These are phyloP conservation scores for Acrodontium crateriforme DNA, from an alignment of 2,329 filamentous ascomycete genomes.

Conservation along the genomic window DNA sequence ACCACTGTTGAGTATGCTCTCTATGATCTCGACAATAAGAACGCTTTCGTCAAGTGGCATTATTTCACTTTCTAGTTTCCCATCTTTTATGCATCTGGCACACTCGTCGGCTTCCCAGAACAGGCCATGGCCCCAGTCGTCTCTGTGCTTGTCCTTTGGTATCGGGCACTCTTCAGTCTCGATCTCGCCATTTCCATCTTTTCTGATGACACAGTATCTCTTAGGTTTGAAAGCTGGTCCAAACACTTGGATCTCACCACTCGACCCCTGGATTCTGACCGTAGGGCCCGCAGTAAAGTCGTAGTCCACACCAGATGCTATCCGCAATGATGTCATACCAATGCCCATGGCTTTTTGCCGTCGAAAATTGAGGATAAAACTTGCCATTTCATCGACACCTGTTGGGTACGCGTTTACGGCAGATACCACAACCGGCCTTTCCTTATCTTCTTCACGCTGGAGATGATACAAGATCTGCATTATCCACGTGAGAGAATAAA, in stretches of 20 bases:
- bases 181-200: conserved; percentile 28
- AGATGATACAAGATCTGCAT: conserved; percentile 81
- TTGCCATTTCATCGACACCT: conserved; percentile 66
- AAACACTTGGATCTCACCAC: conserved; percentile 66
- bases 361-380: conserved; percentile 64
- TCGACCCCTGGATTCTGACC: conserved; percentile 66
- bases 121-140: conserved; percentile 56
- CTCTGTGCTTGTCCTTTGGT: conserved; percentile 28
- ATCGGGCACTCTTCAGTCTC: conserved; percentile 29
- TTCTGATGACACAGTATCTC: conserved; percentile 11
- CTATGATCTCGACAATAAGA: conserved; percentile 67
- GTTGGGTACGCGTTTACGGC: conserved; percentile 59
- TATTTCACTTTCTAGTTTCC: conserved; percentile 55
- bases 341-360: no score
- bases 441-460: conserved; percentile 51
- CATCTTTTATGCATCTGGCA: conserved; percentile 57
- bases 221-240: conserved; percentile 56
- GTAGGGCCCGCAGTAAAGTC: conserved; percentile 46
- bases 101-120: conserved; percentile 74
- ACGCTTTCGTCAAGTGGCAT: conserved; percentile 64
- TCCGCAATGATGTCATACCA: conserved; percentile 48
- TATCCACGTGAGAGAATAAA: conserved; percentile 76
- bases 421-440: conserved; percentile 54
- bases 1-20: no score
- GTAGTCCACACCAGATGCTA: conserved; percentile 46